Evolutionary conservation across 257 asterid genomes (phyloP), one percentile per base, ranked within the genome.

Genomic region (Petrea volubilis): DNA sequence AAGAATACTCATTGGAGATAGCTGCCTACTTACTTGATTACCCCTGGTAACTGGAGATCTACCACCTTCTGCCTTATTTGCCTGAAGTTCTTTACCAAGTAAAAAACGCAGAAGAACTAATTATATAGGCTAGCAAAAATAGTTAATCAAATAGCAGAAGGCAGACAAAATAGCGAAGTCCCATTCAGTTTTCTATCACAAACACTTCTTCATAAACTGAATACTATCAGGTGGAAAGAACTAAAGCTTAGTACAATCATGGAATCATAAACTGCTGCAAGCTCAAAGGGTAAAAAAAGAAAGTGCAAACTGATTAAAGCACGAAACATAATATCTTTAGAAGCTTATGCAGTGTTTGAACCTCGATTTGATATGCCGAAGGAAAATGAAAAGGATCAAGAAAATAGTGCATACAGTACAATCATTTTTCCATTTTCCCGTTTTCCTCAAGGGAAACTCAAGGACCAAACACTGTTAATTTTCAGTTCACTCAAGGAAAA

Each of bases 21-120:
- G 64, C 27, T 10, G 51, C 69, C 40, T 50, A 66, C 93, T 87
- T 79, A 93, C 97, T 14, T 70, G 90, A 73, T 80, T 80, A 75
- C 81, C 87, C 72, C 56, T 72, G 5, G 62, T 60, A 66, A 53
- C 74, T 2, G 89, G 95, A 67, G 96, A 84, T 74, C 76, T 87
- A 47, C 68, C 68, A 57, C 56, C 72, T 75, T 79, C 93, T 28
- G 49, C 62, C 23, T 46, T 65, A 71, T 73, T 71, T 47, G 71
- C 90, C 82, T 76, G 84, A 65, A 31, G 44, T 57, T 82, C 98
- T 86, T 78, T 50, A 57, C 43, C n/a, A 59, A 57, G 40, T 33
- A 18, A 34, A 60, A 62, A 64, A 59, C 58, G 65, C 7, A 51
- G 24, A 65, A 61, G 4, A n/a, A n/a, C n/a, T 13, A 58, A 44